Evolutionary conservation across 495 filamentous ascomycete species (phyloP).

Genomic region (Friedmanniomyces simplex): DNA sequence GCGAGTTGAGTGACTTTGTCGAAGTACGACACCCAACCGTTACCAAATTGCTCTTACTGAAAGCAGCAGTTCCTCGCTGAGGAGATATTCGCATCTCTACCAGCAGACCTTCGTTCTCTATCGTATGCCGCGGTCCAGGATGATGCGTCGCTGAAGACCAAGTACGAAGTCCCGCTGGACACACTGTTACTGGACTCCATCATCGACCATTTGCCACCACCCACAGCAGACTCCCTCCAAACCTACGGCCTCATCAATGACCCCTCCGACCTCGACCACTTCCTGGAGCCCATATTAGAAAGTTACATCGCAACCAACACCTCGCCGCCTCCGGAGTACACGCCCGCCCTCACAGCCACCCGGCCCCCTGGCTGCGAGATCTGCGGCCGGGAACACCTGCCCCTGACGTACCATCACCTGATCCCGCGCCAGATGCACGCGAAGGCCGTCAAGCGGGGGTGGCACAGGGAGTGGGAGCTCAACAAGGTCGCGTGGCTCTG

Average conservation of each 20-base stretch:
- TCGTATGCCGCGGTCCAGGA: conserved; percentile 46
- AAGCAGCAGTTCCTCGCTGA: conserved; percentile 54
- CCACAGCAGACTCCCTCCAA: conserved; percentile 49
- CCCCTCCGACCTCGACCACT: conserved; percentile 36
- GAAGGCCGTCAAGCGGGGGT: conserved; percentile 70
- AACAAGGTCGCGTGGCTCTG: conserved; percentile 84
- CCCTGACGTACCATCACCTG: conserved; percentile 68
- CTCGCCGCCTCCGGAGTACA: conserved; percentile 49
- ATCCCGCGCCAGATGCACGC: conserved; percentile 66
- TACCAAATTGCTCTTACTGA: neutral
- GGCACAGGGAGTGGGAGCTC: conserved; percentile 65
- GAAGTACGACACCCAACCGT: conserved; percentile 35
- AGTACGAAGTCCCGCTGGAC: conserved; percentile 43
- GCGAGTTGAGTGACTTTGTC: conserved; percentile 66
- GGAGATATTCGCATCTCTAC: conserved; percentile 57
- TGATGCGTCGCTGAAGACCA: conserved; percentile 36
- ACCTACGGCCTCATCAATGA: conserved; percentile 47
- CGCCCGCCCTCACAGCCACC: conserved; percentile 30
- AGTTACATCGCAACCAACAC: conserved; percentile 47
- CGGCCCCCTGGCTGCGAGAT: conserved; percentile 61
- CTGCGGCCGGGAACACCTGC: conserved; percentile 67
- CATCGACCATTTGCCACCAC: conserved; percentile 38
- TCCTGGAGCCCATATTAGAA: conserved; percentile 51
- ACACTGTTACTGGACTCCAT: conserved; percentile 34
- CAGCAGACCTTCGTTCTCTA: conserved; percentile 47